phyloP scores from a whole-genome alignment of 2,329 filamentous ascomycete genomes.

The Neofusicoccum ribis region DNA sequence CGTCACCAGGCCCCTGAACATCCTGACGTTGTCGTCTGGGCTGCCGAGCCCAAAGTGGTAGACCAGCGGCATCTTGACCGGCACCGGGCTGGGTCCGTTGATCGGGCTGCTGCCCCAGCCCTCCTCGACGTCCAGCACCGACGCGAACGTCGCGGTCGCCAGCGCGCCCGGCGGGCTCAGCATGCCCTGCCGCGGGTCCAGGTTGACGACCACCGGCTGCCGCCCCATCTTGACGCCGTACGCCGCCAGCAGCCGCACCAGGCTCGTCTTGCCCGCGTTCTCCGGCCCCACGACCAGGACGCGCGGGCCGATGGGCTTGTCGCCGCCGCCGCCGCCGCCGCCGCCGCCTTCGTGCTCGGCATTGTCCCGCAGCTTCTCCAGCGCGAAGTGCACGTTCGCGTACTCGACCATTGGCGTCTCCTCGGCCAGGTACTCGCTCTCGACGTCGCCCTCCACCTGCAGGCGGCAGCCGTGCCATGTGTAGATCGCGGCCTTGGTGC shows the following conservation, averaged over 20 bases:
- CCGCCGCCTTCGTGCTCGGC: constrained; percentile 41
- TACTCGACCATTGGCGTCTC: constrained; percentile 78
- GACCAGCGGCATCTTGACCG: constrained; percentile 87
- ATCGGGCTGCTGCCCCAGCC: constrained; percentile 90
- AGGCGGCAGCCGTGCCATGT: constrained; percentile 90
- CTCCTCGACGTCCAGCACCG: constrained; percentile 82
- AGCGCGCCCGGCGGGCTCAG: constrained; percentile 67
- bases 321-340: constrained; percentile 17
- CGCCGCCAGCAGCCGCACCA: constrained; percentile 73
- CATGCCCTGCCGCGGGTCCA: constrained; percentile 72
- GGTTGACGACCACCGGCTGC: constrained; percentile 80
- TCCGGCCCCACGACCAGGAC: constrained; percentile 80
- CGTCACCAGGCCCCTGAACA: constrained; percentile 74
- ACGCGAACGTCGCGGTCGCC: constrained; percentile 82
- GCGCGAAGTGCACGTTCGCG: constrained; percentile 83
- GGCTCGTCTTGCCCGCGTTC: constrained; percentile 78
- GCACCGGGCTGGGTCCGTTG: constrained; percentile 82
- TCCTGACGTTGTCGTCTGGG: constrained; percentile 67
- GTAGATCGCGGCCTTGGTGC: constrained; percentile 82
- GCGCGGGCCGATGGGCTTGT: constrained; percentile 64
- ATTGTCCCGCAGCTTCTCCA: constrained; percentile 70
- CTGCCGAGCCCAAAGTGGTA: constrained; percentile 80
- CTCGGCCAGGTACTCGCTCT: constrained; percentile 68
- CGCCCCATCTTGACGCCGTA: constrained; percentile 74
- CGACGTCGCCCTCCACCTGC: constrained; percentile 72